Conservation (phyloP, 352 stramenopile species). For the Phytophthora idaei region DNA sequence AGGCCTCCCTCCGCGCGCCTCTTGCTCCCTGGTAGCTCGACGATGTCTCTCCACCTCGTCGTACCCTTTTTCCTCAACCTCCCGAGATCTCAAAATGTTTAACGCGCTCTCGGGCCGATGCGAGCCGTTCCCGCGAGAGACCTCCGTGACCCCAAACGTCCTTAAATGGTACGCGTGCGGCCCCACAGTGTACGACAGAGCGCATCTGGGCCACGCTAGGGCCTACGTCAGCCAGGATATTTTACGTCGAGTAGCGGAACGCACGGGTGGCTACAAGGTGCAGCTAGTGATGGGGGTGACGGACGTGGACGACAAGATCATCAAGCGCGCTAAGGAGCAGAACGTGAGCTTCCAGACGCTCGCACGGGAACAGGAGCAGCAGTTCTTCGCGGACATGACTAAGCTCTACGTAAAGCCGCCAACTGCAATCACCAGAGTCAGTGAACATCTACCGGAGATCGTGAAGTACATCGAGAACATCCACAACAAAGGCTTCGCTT, state of each 20-base stretch:
- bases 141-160: constrained; percentile 47
- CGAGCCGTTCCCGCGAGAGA: constrained; percentile 53
- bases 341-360: constrained; percentile 52
- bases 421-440: constrained; percentile 83
- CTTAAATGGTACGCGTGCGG: constrained; percentile 98
- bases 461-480: constrained; percentile 94
- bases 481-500: constrained; percentile 93
- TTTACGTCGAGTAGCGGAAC: constrained; percentile 85
- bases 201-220: constrained; percentile 97
- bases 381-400: constrained; percentile 76
- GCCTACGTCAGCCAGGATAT: constrained; percentile 97
- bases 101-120: constrained; percentile 57
- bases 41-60: constrained; percentile 16
- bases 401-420: constrained; percentile 62
- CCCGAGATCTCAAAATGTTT: constrained; percentile 46
- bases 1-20: neutral
- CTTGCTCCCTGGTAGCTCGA: neutral
- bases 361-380: constrained; percentile 58
- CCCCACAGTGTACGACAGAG: constrained; percentile 98
- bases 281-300: constrained; percentile 96
- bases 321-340: constrained; percentile 61
- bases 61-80: neutral
- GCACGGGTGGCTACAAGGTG: constrained; percentile 93
- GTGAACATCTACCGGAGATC: constrained; percentile 97
- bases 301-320: constrained; percentile 99